These are phyloP conservation scores for Quercus aquifolioides DNA, from an alignment of 306 rosid genomes.

Conservation along the genomic window DNA sequence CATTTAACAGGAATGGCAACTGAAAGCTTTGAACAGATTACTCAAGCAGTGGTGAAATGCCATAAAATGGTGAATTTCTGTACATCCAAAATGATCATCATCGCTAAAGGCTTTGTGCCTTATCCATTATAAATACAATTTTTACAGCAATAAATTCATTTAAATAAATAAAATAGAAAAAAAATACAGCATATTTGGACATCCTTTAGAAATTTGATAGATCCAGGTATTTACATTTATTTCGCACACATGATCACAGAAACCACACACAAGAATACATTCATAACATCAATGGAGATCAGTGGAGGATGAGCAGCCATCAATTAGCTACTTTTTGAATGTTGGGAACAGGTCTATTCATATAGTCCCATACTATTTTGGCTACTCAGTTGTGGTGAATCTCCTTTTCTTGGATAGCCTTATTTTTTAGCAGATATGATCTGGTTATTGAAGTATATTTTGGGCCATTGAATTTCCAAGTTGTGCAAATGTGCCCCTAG, in stretches of 20 bases:
- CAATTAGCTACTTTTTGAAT: background rate
- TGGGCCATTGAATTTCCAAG: background rate
- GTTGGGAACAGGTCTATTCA: background rate
- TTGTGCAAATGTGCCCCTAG: background rate
- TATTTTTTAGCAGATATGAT: background rate
- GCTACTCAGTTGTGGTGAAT: background rate
- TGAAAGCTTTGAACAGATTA: conserved; percentile 62
- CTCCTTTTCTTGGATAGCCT: background rate
- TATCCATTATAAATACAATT: background rate
- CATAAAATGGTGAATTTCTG: conserved; percentile 64
- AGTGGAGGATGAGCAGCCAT: background rate
- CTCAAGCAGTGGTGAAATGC: conserved; percentile 60
- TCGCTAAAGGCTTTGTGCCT: background rate
- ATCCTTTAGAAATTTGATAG: background rate
- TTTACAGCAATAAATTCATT: background rate
- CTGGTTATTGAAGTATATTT: background rate
- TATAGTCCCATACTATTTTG: background rate
- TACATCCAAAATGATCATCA: background rate
- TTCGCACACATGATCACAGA: background rate
- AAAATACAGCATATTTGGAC: background rate
- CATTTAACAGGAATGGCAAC: conserved; percentile 71
- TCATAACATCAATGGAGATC: background rate
- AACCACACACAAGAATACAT: background rate
- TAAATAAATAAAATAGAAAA: background rate
- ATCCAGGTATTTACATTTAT: background rate